Conservation (phyloP, 495 filamentous ascomycete genomes). For the Penicillium steckii region DNA sequence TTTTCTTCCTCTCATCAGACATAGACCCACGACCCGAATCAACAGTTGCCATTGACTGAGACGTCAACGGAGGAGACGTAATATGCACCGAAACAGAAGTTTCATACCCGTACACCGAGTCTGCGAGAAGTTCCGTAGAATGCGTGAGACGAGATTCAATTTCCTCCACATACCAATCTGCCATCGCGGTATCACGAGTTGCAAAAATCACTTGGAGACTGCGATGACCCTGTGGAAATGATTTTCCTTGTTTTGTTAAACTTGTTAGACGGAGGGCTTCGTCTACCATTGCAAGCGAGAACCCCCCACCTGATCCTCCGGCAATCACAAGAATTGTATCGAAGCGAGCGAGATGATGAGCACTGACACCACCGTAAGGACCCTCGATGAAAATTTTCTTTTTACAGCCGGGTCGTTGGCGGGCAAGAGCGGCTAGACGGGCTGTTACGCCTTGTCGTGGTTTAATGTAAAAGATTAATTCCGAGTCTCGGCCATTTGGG, state of each 20-base stretch:
- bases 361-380: slow-evolving; percentile 48
- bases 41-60: slow-evolving; percentile 6
- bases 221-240: slow-evolving; percentile 9
- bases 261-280: slow-evolving; percentile 23
- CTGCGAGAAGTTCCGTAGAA: slow-evolving; percentile 10
- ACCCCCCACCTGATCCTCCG: slow-evolving; percentile 56
- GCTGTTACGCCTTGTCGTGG: slow-evolving; percentile 42
- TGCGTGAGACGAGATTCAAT: slow-evolving; percentile 26
- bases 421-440: slow-evolving; percentile 33
- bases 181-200: slow-evolving; percentile 25
- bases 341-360: slow-evolving; percentile 20
- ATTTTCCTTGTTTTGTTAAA: not conserved
- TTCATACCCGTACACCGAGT: slow-evolving; percentile 26
- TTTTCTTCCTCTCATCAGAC: slow-evolving; percentile 1
- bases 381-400: slow-evolving; percentile 47
- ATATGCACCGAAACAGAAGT: slow-evolving; percentile 32
- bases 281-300: slow-evolving; percentile 38
- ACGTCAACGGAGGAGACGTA: slow-evolving; percentile 15
- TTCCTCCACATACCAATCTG: slow-evolving; percentile 28
- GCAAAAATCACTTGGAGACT: slow-evolving; percentile 29
- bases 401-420: slow-evolving; percentile 21
- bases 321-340: slow-evolving; percentile 48
- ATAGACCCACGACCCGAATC: slow-evolving; percentile 6
- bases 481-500: slow-evolving; percentile 20
- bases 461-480: slow-evolving; percentile 44